phyloP scores from a whole-genome alignment of 2,329 filamentous ascomycete genomes.

The Chrysoporthe cubensis region DNA sequence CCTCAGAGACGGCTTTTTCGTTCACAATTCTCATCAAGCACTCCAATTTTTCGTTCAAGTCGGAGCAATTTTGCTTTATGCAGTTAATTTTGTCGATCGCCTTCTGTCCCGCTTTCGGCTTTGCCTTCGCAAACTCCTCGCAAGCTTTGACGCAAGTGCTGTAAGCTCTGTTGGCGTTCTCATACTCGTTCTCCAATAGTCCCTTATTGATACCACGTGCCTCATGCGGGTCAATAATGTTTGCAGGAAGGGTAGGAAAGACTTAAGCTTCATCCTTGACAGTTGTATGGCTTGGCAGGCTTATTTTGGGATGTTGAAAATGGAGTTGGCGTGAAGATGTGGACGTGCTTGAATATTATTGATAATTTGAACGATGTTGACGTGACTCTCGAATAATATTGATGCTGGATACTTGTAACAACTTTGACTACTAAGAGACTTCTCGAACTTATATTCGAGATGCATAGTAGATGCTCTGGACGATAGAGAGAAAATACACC shows the following conservation, averaged over 20 bases:
- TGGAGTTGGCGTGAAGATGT: neutral
- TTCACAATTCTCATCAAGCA: neutral
- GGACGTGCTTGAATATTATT: neutral
- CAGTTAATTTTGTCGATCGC: neutral
- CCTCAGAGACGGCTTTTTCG: neutral
- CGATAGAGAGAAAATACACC: too few species aligned
- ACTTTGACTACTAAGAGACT: neutral
- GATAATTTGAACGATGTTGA: neutral
- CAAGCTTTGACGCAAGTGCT: neutral
- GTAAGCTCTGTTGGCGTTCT: slow-evolving; percentile 1
- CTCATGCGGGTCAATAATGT: neutral
- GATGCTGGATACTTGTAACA: neutral
- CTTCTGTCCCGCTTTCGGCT: neutral
- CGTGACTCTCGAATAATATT: neutral
- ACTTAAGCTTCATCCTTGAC: neutral
- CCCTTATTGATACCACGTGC: neutral
- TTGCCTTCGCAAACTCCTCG: neutral
- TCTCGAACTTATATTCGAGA: neutral
- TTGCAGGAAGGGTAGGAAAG: neutral
- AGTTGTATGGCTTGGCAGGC: neutral
- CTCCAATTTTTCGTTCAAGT: neutral
- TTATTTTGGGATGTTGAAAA: neutral
- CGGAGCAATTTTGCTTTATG: slow-evolving; percentile 1
- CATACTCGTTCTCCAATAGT: neutral
- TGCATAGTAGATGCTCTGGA: neutral